Percentiles rank a stretch among this genome's conserved stretches.
Conservation (phyloP, 495 filamentous ascomycete genomes). For the Daldinia decipiens region DNA sequence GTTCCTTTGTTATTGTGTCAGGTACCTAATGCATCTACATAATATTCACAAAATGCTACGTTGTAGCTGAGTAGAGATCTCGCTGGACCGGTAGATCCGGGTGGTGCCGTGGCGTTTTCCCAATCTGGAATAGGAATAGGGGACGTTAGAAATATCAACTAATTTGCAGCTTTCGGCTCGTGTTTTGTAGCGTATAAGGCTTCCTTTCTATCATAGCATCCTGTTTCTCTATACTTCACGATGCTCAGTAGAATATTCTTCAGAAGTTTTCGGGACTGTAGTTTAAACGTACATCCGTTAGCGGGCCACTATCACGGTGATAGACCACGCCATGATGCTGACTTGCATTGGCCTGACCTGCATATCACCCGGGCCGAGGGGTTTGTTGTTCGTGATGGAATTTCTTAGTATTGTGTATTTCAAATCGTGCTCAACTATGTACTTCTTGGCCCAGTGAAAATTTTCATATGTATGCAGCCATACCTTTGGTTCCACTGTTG, state of each 20-base stretch:
- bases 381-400: constrained; percentile 13
- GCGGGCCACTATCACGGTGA: constrained; percentile 19
- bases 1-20: neutral
- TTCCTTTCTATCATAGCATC: constrained; percentile 3
- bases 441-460: neutral
- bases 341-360: constrained; percentile 27
- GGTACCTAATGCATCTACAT: neutral
- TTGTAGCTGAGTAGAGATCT: constrained; percentile 21
- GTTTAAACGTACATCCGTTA: neutral
- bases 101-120: constrained; percentile 18
- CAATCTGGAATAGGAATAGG: constrained; percentile 20
- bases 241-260: neutral
- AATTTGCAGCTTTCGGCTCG: constrained; percentile 13
- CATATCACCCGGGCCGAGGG: constrained; percentile 24
- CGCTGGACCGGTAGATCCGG: constrained; percentile 28
- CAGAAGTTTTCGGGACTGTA: neutral
- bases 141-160: constrained; percentile 17
- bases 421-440: neutral
- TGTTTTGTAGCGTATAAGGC: neutral
- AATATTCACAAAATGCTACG: constrained; percentile 7
- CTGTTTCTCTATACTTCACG: constrained; percentile 1
- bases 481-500: neutral
- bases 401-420: neutral
- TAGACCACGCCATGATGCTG: constrained; percentile 14
- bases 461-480: constrained; percentile 5